phyloP scores from a whole-genome alignment of 2,329 filamentous ascomycete genomes.

The Cryphonectria japonica region DNA sequence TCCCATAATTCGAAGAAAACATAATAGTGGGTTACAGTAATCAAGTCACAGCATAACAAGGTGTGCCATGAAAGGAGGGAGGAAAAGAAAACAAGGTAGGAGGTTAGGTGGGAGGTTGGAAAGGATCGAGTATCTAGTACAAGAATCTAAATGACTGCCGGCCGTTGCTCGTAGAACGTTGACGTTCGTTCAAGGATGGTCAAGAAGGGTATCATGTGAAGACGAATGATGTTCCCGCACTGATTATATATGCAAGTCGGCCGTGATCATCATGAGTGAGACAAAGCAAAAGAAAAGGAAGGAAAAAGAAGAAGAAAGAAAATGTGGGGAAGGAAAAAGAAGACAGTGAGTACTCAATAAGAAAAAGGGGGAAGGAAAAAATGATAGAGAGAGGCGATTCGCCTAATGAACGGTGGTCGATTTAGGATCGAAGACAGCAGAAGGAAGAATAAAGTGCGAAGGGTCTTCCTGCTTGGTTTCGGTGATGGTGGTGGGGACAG shows the following conservation, averaged over 20 bases:
- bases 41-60: conserved; percentile 1
- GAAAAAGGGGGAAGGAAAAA: not conserved
- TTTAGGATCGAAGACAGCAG: conserved; percentile 53
- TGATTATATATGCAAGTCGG: conserved; percentile 31
- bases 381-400: not conserved
- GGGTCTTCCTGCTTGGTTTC: conserved; percentile 35
- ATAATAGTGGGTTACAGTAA: conserved; percentile 6
- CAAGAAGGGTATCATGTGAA: conserved; percentile 33
- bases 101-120: not conserved
- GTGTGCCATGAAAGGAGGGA: not conserved
- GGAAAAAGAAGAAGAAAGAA: not conserved
- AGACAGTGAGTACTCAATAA: conserved; percentile 8
- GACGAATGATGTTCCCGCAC: conserved; percentile 18
- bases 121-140: not conserved
- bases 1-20: not conserved
- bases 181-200: conserved; percentile 30
- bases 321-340: not conserved
- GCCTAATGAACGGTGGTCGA: conserved; percentile 4
- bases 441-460: conserved; percentile 50
- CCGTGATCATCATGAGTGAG: conserved; percentile 26
- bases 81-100: not conserved
- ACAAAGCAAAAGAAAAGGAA: conserved; percentile 14
- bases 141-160: conserved; percentile 9
- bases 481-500: conserved; percentile 35
- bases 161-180: conserved; percentile 18